phyloP scores from a whole-genome alignment of 2,329 filamentous ascomycete species.

The Ophioceras dolichostomum region DNA sequence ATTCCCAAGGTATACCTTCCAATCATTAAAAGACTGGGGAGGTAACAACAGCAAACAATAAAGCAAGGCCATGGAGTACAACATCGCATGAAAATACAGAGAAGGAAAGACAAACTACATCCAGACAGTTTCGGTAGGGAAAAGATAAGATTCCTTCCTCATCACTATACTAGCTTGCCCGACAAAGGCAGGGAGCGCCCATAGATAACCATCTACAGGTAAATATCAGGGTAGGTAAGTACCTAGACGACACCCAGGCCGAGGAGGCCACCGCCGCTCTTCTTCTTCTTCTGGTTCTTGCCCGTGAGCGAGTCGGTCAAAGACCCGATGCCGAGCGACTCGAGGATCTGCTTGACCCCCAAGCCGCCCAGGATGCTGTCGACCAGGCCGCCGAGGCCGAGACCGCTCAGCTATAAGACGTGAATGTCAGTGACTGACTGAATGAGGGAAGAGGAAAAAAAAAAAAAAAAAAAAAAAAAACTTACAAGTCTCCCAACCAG shows the following conservation, averaged over 20 bases:
- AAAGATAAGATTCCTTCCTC: too few species aligned
- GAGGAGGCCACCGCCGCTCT: slow-evolving; percentile 16
- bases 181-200: too few species aligned
- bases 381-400: slow-evolving; percentile 72
- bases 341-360: slow-evolving; percentile 63
- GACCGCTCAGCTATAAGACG: slow-evolving; percentile 61
- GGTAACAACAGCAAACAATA: too few species aligned
- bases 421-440: neutral
- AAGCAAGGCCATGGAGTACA: too few species aligned
- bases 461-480: slow-evolving; percentile 1
- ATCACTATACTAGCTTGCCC: too few species aligned
- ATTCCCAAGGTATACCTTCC: too few species aligned
- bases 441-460: neutral
- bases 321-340: slow-evolving; percentile 54
- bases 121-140: too few species aligned
- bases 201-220: too few species aligned
- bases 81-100: too few species aligned
- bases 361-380: slow-evolving; percentile 68
- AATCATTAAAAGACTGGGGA: too few species aligned
- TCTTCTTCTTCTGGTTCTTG: slow-evolving; percentile 30
- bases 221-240: too few species aligned
- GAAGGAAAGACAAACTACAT: too few species aligned
- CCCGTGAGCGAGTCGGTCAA: slow-evolving; percentile 29
- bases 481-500: slow-evolving; percentile 63
- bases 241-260: slow-evolving; percentile 10